Percentiles rank a stretch among this genome's conserved stretches.
Conservation (phyloP, 192 early-diverging fungal species). For the Backusella psychrophila region DNA sequence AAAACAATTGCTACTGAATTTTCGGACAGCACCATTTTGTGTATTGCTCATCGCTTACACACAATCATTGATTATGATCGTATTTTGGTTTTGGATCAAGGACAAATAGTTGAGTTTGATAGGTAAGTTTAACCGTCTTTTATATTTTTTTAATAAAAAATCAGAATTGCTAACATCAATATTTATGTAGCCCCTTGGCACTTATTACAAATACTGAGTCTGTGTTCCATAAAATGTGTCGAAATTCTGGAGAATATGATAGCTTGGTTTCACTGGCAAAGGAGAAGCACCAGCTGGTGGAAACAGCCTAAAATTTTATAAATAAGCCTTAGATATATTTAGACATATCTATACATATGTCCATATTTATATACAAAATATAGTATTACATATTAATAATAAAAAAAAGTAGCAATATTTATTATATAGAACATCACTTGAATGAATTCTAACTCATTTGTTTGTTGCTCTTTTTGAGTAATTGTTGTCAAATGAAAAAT, state of each 20-base stretch:
- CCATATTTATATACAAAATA: not conserved
- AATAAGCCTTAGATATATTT: not conserved
- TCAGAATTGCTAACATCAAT: not conserved
- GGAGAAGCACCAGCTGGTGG: not conserved
- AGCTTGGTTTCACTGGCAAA: constrained; percentile 12
- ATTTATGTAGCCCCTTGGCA: constrained; percentile 12
- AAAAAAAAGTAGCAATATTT: not conserved
- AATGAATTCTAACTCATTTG: not conserved
- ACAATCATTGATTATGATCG: constrained; percentile 90
- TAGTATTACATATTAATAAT: not conserved
- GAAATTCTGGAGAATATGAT: constrained; percentile 26
- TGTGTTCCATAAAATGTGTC: constrained; percentile 24
- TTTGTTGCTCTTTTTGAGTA: not conserved
- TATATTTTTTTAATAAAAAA: not conserved
- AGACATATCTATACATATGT: not conserved
- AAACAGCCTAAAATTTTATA: not conserved
- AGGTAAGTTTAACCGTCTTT: constrained; percentile 26
- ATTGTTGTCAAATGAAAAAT: not conserved
- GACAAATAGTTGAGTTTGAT: constrained; percentile 76
- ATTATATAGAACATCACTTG: not conserved
- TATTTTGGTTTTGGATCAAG: constrained; percentile 81
- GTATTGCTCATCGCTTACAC: constrained; percentile 87
- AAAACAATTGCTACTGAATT: constrained; percentile 79
- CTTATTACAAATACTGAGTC: constrained; percentile 17
- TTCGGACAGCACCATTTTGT: constrained; percentile 75